phyloP scores from a whole-genome alignment of 83 land plant species.

The Picea mariana region DNA sequence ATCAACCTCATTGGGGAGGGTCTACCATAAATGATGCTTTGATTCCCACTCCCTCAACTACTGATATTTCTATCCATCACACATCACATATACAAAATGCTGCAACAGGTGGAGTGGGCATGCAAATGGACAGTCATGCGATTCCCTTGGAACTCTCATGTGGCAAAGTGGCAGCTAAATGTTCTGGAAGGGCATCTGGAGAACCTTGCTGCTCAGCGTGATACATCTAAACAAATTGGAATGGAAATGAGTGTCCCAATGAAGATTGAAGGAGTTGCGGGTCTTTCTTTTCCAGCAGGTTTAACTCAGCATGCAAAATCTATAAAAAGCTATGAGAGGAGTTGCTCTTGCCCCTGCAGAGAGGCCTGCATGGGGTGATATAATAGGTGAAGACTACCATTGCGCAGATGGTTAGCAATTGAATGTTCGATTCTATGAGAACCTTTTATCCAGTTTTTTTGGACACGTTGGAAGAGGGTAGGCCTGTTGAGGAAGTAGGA shows the following conservation, averaged over 20 bases:
- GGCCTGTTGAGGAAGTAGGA: constrained; percentile 72
- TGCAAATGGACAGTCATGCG: constrained; percentile 74
- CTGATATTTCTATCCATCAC: too few relatives aligned
- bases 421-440: constrained; percentile 91
- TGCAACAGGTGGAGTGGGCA: constrained; percentile 66
- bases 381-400: constrained; percentile 96
- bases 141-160: constrained; percentile 71
- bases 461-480: constrained; percentile 97
- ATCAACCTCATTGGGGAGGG: too few relatives aligned
- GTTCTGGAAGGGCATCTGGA: too few relatives aligned
- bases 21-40: too few relatives aligned
- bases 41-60: too few relatives aligned
- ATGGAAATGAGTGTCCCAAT: too few relatives aligned
- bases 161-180: constrained; percentile 14
- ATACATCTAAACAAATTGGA: too few relatives aligned
- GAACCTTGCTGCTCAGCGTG: too few relatives aligned
- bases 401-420: constrained; percentile 99
- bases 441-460: constrained; percentile 86
- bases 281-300: constrained; percentile 76
- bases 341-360: constrained; percentile 85
- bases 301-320: constrained; percentile 86
- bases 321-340: constrained; percentile 73
- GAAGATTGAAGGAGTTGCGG: constrained; percentile 15
- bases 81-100: constrained; percentile 24
- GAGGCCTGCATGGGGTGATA: constrained; percentile 95